Evolutionary conservation across 768 basidiomycete genomes (phyloP).

Genomic region (Mycena maculata): DNA sequence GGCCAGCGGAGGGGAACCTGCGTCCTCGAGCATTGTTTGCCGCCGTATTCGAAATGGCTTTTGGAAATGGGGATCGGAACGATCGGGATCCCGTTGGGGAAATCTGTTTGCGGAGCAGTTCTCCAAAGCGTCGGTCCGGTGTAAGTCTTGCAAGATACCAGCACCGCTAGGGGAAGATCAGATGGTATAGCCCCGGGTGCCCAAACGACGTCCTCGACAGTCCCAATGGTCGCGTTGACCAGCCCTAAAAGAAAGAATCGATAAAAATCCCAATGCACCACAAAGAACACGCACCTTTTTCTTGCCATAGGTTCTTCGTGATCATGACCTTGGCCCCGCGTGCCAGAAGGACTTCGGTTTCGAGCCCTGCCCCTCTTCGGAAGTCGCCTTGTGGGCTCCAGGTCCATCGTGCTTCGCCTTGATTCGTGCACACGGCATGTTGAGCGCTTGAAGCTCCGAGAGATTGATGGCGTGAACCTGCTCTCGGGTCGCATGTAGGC

Average conservation of each 20-base stretch:
- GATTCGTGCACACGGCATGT: slow-evolving; percentile 25
- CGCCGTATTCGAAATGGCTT: slow-evolving; percentile 22
- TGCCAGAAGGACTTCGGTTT: slow-evolving; percentile 1
- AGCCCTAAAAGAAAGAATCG: slow-evolving; percentile 6
- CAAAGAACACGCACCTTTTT: slow-evolving; percentile 14
- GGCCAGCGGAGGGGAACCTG: no score
- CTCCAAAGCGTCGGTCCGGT: slow-evolving; percentile 36
- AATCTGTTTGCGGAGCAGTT: slow-evolving; percentile 3
- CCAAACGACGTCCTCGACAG: slow-evolving; percentile 35
- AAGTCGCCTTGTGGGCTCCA: neutral
- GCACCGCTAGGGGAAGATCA: slow-evolving; percentile 33
- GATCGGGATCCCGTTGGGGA: slow-evolving; percentile 30
- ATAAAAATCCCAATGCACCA: neutral
- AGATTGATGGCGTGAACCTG: slow-evolving; percentile 21
- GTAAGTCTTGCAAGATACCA: slow-evolving; percentile 31
- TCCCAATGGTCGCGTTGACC: slow-evolving; percentile 28
- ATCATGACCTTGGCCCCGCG: slow-evolving; percentile 27
- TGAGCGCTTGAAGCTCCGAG: slow-evolving; percentile 3
- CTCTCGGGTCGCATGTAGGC: slow-evolving; percentile 22
- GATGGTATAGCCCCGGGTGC: slow-evolving; percentile 12
- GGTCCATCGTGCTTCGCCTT: slow-evolving; percentile 24
- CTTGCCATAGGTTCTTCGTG: slow-evolving; percentile 21
- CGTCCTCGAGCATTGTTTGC: no score
- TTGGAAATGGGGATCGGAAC: slow-evolving; percentile 32
- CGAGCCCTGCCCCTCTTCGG: slow-evolving; percentile 18